Percentiles rank a stretch among this genome's conserved stretches.
Evolutionary conservation across 768 basidiomycete species (phyloP).

Genomic region (Coprinellus micaceus): DNA sequence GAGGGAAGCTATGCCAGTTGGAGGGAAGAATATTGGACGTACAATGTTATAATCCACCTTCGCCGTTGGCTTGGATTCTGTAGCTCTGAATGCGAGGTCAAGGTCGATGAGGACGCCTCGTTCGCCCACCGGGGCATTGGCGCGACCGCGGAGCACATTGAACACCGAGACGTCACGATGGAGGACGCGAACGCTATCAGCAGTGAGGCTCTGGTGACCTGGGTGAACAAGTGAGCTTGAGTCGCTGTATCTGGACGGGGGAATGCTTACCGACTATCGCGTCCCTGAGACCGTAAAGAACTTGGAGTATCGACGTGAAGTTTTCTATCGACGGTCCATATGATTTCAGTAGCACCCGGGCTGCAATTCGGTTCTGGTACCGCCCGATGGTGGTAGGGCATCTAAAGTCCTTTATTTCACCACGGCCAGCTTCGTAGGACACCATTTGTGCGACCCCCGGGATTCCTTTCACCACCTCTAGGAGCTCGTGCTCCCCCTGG

Average conservation of each 20-base stretch:
- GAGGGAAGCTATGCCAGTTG: too few species aligned
- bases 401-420: background rate
- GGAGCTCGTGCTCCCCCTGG: background rate
- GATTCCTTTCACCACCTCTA: background rate
- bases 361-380: background rate
- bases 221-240: background rate
- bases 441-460: background rate
- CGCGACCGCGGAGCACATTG: background rate
- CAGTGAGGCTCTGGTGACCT: background rate
- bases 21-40: background rate
- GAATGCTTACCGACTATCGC: conserved; percentile 12
- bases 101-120: conserved; percentile 8
- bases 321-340: conserved; percentile 7
- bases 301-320: background rate
- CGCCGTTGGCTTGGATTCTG: background rate
- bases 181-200: background rate
- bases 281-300: conserved; percentile 10
- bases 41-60: background rate
- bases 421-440: background rate
- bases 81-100: background rate
- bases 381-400: background rate
- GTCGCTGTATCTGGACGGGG: background rate
- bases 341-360: background rate
- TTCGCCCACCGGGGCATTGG: background rate
- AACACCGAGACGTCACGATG: conserved; percentile 1